These are phyloP conservation scores for Ophiocordyceps sinensis DNA, from an alignment of 2,329 filamentous ascomycete genomes.

Conservation along the genomic window DNA sequence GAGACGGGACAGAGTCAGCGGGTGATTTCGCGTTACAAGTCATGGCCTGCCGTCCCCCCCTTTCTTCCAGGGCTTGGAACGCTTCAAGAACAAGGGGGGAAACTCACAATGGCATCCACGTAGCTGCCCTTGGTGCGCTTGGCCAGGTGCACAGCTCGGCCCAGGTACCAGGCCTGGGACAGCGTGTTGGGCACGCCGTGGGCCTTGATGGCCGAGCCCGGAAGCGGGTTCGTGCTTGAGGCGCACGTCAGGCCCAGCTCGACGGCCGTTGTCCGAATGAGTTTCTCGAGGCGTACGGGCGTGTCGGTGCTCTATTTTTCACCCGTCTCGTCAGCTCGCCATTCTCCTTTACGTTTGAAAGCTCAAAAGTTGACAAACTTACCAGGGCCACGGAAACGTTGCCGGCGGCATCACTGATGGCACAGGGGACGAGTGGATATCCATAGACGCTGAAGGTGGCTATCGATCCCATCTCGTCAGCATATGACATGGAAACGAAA, in stretches of 20 bases:
- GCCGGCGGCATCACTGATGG: slow-evolving; percentile 21
- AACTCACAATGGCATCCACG: slow-evolving; percentile 13
- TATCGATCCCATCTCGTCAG: slow-evolving; percentile 4
- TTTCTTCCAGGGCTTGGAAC: no score
- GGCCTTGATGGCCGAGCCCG: slow-evolving; percentile 17
- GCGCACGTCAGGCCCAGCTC: slow-evolving; percentile 24
- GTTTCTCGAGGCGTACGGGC: slow-evolving; percentile 18
- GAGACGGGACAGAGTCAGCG: background rate
- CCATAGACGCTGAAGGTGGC: slow-evolving; percentile 24
- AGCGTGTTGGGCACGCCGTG: slow-evolving; percentile 18
- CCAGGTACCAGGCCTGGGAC: slow-evolving; percentile 20
- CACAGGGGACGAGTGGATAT: slow-evolving; percentile 19
- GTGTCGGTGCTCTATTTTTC: slow-evolving; percentile 16
- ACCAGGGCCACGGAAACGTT: slow-evolving; percentile 20
- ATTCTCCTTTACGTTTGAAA: no score
- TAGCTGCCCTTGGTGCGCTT: slow-evolving; percentile 13
- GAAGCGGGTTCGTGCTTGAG: slow-evolving; percentile 18
- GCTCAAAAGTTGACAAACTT: no score
- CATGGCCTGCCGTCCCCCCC: no score
- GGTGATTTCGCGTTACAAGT: no score
- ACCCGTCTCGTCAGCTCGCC: no score
- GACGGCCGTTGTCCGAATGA: slow-evolving; percentile 20
- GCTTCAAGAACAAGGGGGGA: no score
- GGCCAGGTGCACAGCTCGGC: slow-evolving; percentile 16
- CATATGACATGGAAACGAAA: background rate